Evolutionary conservation across 805 yeast genomes (phyloP).

Genomic region (Kazachstania kunashirensis): DNA sequence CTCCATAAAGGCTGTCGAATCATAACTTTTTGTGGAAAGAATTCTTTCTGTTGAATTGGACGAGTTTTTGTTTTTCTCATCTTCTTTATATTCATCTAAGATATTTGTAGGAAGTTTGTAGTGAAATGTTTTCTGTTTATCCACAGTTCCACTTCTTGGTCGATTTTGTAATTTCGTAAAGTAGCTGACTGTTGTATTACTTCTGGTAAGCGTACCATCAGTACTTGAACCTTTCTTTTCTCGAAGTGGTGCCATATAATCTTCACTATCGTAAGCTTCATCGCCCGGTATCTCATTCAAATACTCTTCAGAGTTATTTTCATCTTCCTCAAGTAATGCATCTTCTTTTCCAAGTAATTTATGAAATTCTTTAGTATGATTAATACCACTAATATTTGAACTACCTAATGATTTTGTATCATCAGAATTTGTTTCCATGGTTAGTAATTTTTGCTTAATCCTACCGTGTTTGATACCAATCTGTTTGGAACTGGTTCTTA

Average conservation of each 20-base stretch:
- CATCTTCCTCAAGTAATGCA: slow-evolving; percentile 3
- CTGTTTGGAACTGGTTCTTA: slow-evolving; percentile 29
- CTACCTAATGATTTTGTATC: slow-evolving; percentile 3
- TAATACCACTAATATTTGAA: slow-evolving; percentile 11
- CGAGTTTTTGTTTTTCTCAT: neutral
- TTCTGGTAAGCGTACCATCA: slow-evolving; percentile 13
- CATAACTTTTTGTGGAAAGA: slow-evolving; percentile 6
- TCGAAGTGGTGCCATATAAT: slow-evolving; percentile 26
- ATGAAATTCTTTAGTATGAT: slow-evolving; percentile 29
- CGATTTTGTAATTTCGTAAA: slow-evolving; percentile 25
- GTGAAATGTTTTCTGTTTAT: slow-evolving; percentile 11
- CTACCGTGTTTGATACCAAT: slow-evolving; percentile 31
- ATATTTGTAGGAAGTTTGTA: slow-evolving; percentile 19
- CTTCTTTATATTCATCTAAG: slow-evolving; percentile 12
- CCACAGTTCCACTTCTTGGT: slow-evolving; percentile 22
- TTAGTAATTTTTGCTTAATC: slow-evolving; percentile 27
- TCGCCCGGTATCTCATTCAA: slow-evolving; percentile 30
- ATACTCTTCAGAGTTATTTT: slow-evolving; percentile 15
- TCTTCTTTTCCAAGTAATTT: slow-evolving; percentile 19
- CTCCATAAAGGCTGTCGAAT: slow-evolving; percentile 5
- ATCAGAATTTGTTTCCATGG: slow-evolving; percentile 28
- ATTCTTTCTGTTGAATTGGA: slow-evolving; percentile 2
- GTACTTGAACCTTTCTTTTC: slow-evolving; percentile 10
- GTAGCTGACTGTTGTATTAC: slow-evolving; percentile 26
- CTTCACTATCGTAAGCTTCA: slow-evolving; percentile 31